Base-by-base conservation (phyloP, 164 flowering plant genomes). In the Kingdonia uniflora region DNA sequence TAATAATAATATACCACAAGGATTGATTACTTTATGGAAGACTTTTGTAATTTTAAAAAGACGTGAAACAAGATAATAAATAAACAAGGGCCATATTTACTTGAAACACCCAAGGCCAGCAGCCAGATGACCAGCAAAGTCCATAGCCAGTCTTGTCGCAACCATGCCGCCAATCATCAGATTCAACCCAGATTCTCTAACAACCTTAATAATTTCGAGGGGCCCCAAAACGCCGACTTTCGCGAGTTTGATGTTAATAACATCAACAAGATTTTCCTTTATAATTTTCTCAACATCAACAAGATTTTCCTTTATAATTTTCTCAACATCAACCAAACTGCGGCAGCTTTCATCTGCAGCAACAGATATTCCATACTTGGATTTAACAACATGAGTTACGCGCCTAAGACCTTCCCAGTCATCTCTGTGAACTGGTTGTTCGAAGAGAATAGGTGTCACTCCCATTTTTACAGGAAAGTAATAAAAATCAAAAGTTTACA, bases 131-230 rank as follows among this genome's bases (percentile, higher is more conserved):
- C 87, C 95, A 58, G 97, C 83, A 75, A 90, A 90, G 43, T 95
- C 97, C 95, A 86, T 90, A 13, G 94, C 97, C 11, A 90, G 70
- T 67, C 95, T 74, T 33, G 97, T 90, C 68, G 86, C 97, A 52
- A 90, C 94, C 95, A 86, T 86, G 58, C 97, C 97, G 58, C 95
- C 97, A 56, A 90, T 84, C 97, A 90, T 90, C 65, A 90, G 60
- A 53, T 64, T 40, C 56, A 87, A 57, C 46, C 89, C 91, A 1
- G 85, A 65, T 29, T 55, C 58, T 58, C 69, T 84, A 15, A 75
- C 97, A 43, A 68, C 61, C 16, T 82, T 88, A 64, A 87, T 87
- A 48, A 90, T 80, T 48, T 86, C 82, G 46, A 90, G 79, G 48
- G 89, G 88, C 22, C 94, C 94, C 52, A 87, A 40, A 35, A 90